Evolutionary conservation across 768 basidiomycete species (phyloP).

Genomic region (Termitomyces sp.): DNA sequence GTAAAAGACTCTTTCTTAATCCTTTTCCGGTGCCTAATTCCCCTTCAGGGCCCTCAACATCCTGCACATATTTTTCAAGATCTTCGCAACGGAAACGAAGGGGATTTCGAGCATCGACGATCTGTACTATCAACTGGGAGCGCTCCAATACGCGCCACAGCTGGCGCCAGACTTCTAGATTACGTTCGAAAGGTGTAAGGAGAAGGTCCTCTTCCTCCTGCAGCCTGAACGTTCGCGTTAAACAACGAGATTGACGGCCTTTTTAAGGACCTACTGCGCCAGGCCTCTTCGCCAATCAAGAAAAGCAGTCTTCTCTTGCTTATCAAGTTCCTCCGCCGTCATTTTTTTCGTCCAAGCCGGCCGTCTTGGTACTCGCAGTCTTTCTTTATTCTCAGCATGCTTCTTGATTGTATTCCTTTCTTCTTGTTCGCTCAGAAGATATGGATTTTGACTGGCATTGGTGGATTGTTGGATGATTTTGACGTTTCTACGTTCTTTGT

Average conservation of each 20-base stretch:
- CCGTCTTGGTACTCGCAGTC: slow-evolving; percentile 84
- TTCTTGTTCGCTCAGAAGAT: slow-evolving; percentile 79
- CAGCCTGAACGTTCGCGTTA: slow-evolving; percentile 46
- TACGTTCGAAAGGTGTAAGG: slow-evolving; percentile 96
- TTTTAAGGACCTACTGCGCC: slow-evolving; percentile 68
- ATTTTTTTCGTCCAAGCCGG: slow-evolving; percentile 87
- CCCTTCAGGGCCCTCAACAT: slow-evolving; percentile 81
- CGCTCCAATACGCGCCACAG: slow-evolving; percentile 96
- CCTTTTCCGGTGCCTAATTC: slow-evolving; percentile 75
- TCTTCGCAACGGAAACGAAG: slow-evolving; percentile 91
- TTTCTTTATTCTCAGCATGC: slow-evolving; percentile 69
- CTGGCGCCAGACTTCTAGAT: slow-evolving; percentile 97
- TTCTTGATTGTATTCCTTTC: slow-evolving; percentile 71
- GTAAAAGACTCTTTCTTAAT: slow-evolving; percentile 69
- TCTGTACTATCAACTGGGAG: slow-evolving; percentile 92
- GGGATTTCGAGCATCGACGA: slow-evolving; percentile 95
- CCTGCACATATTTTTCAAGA: slow-evolving; percentile 79
- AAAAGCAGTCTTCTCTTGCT: slow-evolving; percentile 87
- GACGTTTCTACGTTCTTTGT: slow-evolving; percentile 71
- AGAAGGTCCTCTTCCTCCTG: slow-evolving; percentile 86
- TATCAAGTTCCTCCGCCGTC: slow-evolving; percentile 75
- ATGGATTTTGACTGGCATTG: slow-evolving; percentile 69
- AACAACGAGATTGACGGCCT: background rate
- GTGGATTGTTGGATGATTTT: slow-evolving; percentile 68
- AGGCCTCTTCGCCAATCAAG: slow-evolving; percentile 91